Evolutionary conservation across 495 filamentous ascomycete species (phyloP), one percentile per base, ranked within the genome.

Genomic region (Stereocaulon alpinum): DNA sequence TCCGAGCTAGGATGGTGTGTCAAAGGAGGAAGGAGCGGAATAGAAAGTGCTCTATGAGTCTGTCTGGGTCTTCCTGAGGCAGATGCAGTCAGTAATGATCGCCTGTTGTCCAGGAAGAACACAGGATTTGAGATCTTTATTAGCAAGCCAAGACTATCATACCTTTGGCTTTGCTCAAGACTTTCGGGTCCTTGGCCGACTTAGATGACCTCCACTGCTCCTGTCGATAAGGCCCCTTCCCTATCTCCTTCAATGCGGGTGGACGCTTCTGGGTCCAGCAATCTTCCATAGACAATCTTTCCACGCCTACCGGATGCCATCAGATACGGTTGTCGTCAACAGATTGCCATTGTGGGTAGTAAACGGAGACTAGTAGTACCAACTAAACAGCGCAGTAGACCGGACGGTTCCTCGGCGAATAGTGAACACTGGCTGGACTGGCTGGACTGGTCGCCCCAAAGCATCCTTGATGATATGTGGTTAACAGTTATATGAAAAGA

Each of bases 271-370:
- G 42, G 58, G 12, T 30, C 58, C 17, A 59, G 34, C 40, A 60
- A 53, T 52, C 57, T 52, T 42, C 51, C 63, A 40, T 62, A 48
- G 49, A 47, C 56, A 24, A 69, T 70, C 22, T 27, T 73, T 63
- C 47, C 69, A 63, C 2, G 68, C 44, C 30, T 65, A 60, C 42
- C 64, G 61, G 24, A 40, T 61, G 51, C 52, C 59, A 61, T 61
- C 22, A 61, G 52, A 12, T 42, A 34, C n/a, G n/a, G 24, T 40
- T 15, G 41, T 15, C 6, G 34, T 61, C 50, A 56, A 40, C 11
- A 61, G 17, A 22, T 32, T 40, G 14, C 41, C 41, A 49, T 49
- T 14, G 18, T 41, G 29, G 27, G 20, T 7, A 9, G 32, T 9
- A 15, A 17, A 40, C 27, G 44, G 52, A 40, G 4, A 4, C 4